A percentile compares a stretch with the other conserved stretches of the same genome.
These are phyloP conservation scores for Prunus davidiana DNA, from an alignment of 306 rosid genomes.

Conservation along the genomic window DNA sequence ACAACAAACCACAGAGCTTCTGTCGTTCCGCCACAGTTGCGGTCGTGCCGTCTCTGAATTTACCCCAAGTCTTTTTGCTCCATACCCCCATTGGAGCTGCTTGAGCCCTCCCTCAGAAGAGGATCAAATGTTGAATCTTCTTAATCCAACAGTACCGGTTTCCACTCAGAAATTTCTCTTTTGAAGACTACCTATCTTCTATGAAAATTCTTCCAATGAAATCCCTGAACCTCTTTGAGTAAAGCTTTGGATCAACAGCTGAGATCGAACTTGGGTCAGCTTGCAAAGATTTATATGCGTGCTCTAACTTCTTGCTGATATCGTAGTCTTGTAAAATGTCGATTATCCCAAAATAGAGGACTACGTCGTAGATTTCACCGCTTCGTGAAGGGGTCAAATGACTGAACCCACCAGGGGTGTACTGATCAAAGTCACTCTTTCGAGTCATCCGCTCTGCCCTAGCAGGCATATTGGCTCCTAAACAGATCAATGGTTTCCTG, in stretches of 20 bases:
- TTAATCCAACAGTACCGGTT: slow-evolving; percentile 13
- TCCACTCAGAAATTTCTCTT: neutral
- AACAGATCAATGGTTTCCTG: slow-evolving; percentile 86
- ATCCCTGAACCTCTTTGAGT: slow-evolving; percentile 89
- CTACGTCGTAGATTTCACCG: slow-evolving; percentile 66
- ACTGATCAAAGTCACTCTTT: slow-evolving; percentile 80
- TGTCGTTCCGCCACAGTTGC: slow-evolving; percentile 2
- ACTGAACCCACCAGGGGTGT: slow-evolving; percentile 58
- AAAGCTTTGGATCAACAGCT: slow-evolving; percentile 96
- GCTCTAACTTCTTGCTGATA: slow-evolving; percentile 93
- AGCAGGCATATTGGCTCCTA: slow-evolving; percentile 98
- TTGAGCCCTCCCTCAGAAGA: neutral
- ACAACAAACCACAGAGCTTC: slow-evolving; percentile 3
- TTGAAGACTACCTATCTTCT: slow-evolving; percentile 58
- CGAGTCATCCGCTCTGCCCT: slow-evolving; percentile 88
- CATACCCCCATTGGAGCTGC: slow-evolving; percentile 6
- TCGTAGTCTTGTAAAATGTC: slow-evolving; percentile 96
- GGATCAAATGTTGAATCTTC: slow-evolving; percentile 9
- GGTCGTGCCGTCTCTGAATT: slow-evolving; percentile 17
- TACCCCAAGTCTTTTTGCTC: slow-evolving; percentile 1
- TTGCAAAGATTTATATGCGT: slow-evolving; percentile 89
- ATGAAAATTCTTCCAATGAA: slow-evolving; percentile 78
- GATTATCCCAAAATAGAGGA: slow-evolving; percentile 85
- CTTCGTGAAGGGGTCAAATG: slow-evolving; percentile 65
- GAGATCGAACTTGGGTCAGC: slow-evolving; percentile 84